Evolutionary conservation across 192 early-diverging fungal species (phyloP).

Genomic region (Gamsiella multidivaricata): DNA sequence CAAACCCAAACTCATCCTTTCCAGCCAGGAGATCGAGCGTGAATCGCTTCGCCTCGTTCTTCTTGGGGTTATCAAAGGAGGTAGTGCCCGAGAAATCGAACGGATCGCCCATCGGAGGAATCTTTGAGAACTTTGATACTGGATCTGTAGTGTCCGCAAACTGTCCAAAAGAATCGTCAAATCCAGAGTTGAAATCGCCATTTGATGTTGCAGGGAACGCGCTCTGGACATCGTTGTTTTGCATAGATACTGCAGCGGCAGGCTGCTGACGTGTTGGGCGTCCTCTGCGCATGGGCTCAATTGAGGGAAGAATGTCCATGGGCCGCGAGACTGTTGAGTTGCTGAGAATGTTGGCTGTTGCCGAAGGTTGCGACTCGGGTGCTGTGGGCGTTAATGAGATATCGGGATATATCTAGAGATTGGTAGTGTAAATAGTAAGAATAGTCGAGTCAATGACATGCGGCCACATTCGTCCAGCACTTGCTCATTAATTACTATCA

Average conservation of each 20-base stretch:
- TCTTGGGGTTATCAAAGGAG: constrained; percentile 1
- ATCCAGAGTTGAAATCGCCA: constrained; percentile 28
- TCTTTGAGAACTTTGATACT: constrained; percentile 39
- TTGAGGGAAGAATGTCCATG: constrained; percentile 59
- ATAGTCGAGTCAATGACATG: constrained; percentile 17
- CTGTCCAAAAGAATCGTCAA: constrained; percentile 51
- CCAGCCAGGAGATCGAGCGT: constrained; percentile 27
- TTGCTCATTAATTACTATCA: no score
- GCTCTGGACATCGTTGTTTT: background rate
- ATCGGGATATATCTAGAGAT: constrained; percentile 52
- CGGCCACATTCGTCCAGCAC: no score
- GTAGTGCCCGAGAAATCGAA: constrained; percentile 39
- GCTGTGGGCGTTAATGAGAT: constrained; percentile 3
- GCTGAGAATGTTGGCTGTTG: constrained; percentile 47
- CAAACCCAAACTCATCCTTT: constrained; percentile 39
- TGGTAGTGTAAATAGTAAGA: background rate
- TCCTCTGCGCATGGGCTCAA: constrained; percentile 92
- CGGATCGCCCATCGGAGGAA: constrained; percentile 22
- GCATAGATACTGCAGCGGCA: background rate
- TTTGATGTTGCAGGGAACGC: background rate
- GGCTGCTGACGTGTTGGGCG: constrained; percentile 70
- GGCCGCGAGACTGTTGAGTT: constrained; percentile 45
- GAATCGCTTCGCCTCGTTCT: constrained; percentile 16
- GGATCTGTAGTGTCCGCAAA: constrained; percentile 21
- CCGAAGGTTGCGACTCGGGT: constrained; percentile 29